Percentiles rank a stretch among this genome's conserved stretches.
These are phyloP conservation scores for Penicillium sp. DNA, from an alignment of 2,329 filamentous ascomycete genomes.

Conservation along the genomic window DNA sequence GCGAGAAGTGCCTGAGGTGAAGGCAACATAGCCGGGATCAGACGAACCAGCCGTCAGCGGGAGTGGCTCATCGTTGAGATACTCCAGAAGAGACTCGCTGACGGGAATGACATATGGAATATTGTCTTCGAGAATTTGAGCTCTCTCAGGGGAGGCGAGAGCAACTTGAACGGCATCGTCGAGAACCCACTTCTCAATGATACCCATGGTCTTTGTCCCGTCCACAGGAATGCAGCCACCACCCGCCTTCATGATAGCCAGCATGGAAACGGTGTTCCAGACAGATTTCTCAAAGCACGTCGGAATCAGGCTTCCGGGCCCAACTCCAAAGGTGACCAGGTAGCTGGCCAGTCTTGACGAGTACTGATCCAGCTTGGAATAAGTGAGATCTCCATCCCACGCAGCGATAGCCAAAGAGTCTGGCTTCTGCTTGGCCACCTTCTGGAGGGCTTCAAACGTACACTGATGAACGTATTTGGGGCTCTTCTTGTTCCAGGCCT, in stretches of 20 bases:
- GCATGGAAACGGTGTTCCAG: constrained; percentile 38
- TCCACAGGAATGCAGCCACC: constrained; percentile 47
- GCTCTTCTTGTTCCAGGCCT: constrained; percentile 38
- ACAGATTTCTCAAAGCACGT: constrained; percentile 38
- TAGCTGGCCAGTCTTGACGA: constrained; percentile 43
- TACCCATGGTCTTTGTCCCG: constrained; percentile 36
- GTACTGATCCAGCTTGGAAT: constrained; percentile 40
- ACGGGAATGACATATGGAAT: constrained; percentile 49
- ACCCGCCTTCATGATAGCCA: constrained; percentile 41
- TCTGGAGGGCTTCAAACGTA: constrained; percentile 38
- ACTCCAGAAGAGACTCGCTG: constrained; percentile 43
- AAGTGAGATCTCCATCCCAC: constrained; percentile 44
- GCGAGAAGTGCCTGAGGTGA: constrained; percentile 43
- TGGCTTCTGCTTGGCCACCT: constrained; percentile 32
- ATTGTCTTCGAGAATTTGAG: constrained; percentile 49
- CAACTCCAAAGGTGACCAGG: constrained; percentile 38
- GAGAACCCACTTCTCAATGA: constrained; percentile 48
- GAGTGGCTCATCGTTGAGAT: constrained; percentile 32
- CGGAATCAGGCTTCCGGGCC: constrained; percentile 36
- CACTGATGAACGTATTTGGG: constrained; percentile 35
- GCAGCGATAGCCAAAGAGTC: constrained; percentile 38
- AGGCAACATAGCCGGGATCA: constrained; percentile 42
- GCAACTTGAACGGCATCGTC: constrained; percentile 49
- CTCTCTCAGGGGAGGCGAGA: constrained; percentile 45
- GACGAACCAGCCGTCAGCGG: constrained; percentile 19